Percentiles rank a stretch among this genome's conserved stretches.
Evolutionary conservation across 2,329 filamentous ascomycete genomes (phyloP).

Genomic region (Teratosphaeria zuluensis): DNA sequence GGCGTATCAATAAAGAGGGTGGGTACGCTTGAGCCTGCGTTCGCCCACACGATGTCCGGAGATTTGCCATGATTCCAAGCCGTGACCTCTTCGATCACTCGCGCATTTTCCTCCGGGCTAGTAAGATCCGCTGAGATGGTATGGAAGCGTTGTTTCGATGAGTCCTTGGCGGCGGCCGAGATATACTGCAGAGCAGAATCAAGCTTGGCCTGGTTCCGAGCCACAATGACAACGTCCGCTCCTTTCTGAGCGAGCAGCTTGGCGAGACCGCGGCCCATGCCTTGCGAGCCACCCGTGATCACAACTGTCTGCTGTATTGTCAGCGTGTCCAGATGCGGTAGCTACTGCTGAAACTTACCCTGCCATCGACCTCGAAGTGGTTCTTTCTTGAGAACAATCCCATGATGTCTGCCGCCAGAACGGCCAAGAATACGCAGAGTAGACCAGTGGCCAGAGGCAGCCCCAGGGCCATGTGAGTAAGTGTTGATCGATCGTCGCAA

Average conservation of each 20-base stretch:
- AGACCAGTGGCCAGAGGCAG: slow-evolving; percentile 27
- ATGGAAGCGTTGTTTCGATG: slow-evolving; percentile 65
- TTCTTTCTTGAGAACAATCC: slow-evolving; percentile 60
- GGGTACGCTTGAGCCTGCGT: slow-evolving; percentile 66
- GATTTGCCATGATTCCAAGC: slow-evolving; percentile 65
- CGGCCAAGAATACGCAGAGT: slow-evolving; percentile 27
- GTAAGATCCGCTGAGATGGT: slow-evolving; percentile 78
- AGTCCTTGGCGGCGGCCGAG: slow-evolving; percentile 55
- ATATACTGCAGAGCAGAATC: slow-evolving; percentile 58
- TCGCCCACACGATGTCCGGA: slow-evolving; percentile 85
- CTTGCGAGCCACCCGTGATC: slow-evolving; percentile 85
- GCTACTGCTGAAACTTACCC: slow-evolving; percentile 46
- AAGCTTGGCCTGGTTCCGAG: slow-evolving; percentile 68
- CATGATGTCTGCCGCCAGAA: slow-evolving; percentile 46
- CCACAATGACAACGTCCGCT: slow-evolving; percentile 76
- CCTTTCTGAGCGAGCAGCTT: slow-evolving; percentile 70
- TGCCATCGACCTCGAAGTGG: slow-evolving; percentile 74
- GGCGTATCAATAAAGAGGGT: slow-evolving; percentile 69
- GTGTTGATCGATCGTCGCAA: too few relatives aligned
- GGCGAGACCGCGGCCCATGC: slow-evolving; percentile 73
- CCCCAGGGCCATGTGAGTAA: slow-evolving; percentile 26
- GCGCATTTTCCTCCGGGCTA: slow-evolving; percentile 55
- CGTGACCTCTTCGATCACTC: slow-evolving; percentile 61
- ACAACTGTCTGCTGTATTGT: slow-evolving; percentile 59
- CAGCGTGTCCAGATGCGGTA: not conserved